Evolutionary conservation across 257 asterid genomes (phyloP).

Genomic region (Przewalskia tangutica): DNA sequence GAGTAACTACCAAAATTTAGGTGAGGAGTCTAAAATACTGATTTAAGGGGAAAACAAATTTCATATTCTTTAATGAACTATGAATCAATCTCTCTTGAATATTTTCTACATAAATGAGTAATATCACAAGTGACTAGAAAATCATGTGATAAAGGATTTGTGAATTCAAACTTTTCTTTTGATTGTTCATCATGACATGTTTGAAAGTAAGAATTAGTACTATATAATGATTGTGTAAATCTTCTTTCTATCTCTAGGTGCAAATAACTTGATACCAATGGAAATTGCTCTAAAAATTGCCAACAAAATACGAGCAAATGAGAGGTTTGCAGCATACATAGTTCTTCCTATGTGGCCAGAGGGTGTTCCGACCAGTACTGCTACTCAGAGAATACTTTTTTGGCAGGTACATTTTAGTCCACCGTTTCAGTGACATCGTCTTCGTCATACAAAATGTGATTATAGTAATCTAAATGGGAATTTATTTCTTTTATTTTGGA

Average conservation of each 20-base stretch:
- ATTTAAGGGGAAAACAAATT: neutral
- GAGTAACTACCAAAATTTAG: conserved; percentile 52
- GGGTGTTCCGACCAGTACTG: conserved; percentile 73
- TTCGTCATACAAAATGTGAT: neutral
- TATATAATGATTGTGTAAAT: neutral
- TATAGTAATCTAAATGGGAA: no score
- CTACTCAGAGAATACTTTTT: conserved; percentile 84
- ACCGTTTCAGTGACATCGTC: neutral
- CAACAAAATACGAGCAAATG: conserved; percentile 52
- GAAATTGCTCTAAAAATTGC: conserved; percentile 87
- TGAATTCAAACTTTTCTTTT: neutral
- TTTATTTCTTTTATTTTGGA: neutral
- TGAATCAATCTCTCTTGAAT: neutral
- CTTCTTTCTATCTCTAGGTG: conserved; percentile 39
- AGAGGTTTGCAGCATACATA: conserved; percentile 65
- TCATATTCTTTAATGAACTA: neutral
- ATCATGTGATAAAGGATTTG: neutral
- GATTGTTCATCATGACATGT: neutral
- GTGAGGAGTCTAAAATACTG: conserved; percentile 24
- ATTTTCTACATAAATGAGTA: neutral
- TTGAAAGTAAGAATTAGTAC: neutral
- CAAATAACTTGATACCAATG: conserved; percentile 86
- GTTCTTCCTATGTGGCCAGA: conserved; percentile 96
- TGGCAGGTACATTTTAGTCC: conserved; percentile 56
- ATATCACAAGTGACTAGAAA: neutral